phyloP scores from a whole-genome alignment of 1,139 yeast species.

The Kluyveromyces sp. region DNA sequence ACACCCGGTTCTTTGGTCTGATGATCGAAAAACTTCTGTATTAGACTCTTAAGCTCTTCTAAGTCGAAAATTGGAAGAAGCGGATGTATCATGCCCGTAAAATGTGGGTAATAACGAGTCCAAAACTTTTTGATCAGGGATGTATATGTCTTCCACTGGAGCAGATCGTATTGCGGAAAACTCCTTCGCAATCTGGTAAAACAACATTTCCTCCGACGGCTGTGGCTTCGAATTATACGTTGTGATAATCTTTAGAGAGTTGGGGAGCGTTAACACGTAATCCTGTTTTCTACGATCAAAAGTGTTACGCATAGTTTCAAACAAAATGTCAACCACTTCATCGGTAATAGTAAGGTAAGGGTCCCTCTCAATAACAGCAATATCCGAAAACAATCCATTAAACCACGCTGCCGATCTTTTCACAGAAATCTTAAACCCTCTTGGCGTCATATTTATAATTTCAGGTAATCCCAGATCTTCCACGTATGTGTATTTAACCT shows the following conservation, averaged over 20 bases:
- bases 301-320: background rate
- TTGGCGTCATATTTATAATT: slow-evolving; percentile 20
- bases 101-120: slow-evolving; percentile 18
- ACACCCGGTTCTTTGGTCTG: slow-evolving; percentile 8
- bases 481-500: background rate
- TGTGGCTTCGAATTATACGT: slow-evolving; percentile 3
- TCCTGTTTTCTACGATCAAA: background rate
- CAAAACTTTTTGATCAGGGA: slow-evolving; percentile 16
- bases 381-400: slow-evolving; percentile 19
- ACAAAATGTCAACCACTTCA: background rate
- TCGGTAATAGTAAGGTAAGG: slow-evolving; percentile 18
- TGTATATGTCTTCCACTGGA: slow-evolving; percentile 6
- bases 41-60: slow-evolving; percentile 12
- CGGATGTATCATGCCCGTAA: slow-evolving; percentile 14
- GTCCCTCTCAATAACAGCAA: slow-evolving; percentile 23
- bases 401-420: slow-evolving; percentile 25
- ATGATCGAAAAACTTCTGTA: slow-evolving; percentile 1
- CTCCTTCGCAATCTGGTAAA: slow-evolving; percentile 23
- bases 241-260: slow-evolving; percentile 1
- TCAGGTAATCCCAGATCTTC: slow-evolving; percentile 2
- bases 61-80: slow-evolving; percentile 23
- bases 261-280: slow-evolving; percentile 4
- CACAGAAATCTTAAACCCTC: slow-evolving; percentile 17
- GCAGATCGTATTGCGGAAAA: slow-evolving; percentile 2
- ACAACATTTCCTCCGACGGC: slow-evolving; percentile 18